phyloP scores from a whole-genome alignment of 2,329 filamentous ascomycete genomes.

The Coleophoma cylindrospora region DNA sequence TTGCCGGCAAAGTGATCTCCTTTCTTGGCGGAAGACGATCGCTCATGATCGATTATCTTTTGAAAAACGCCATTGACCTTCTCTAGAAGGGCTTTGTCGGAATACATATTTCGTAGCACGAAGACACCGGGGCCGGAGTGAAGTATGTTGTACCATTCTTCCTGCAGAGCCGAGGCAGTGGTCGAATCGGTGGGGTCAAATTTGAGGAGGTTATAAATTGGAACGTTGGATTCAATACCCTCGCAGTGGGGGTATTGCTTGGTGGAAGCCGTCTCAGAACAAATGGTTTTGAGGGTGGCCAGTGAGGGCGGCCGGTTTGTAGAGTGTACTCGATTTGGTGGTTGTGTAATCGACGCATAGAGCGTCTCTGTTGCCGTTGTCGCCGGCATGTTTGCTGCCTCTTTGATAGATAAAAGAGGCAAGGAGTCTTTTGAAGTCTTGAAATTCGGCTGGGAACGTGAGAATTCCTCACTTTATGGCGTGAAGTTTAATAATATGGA shows the following conservation, averaged over 20 bases:
- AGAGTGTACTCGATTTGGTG: background rate
- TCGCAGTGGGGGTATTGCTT: constrained; percentile 42
- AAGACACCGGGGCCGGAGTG: too few relatives aligned
- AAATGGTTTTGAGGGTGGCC: constrained; percentile 37
- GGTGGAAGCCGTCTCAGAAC: constrained; percentile 30
- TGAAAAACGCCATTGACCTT: too few relatives aligned
- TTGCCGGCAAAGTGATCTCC: constrained; percentile 58
- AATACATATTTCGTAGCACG: too few relatives aligned
- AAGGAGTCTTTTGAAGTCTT: too few relatives aligned
- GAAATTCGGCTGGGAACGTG: too few relatives aligned
- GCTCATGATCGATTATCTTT: background rate
- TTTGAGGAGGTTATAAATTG: constrained; percentile 45
- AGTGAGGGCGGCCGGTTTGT: constrained; percentile 16
- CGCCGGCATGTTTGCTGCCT: too few relatives aligned
- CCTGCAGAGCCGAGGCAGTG: constrained; percentile 11
- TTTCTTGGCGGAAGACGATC: constrained; percentile 24
- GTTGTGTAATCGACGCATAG: background rate
- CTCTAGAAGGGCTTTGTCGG: too few relatives aligned
- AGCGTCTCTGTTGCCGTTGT: too few relatives aligned
- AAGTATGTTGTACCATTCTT: too few relatives aligned
- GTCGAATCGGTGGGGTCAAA: constrained; percentile 21
- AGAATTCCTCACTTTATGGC: too few relatives aligned
- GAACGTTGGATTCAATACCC: constrained; percentile 43
- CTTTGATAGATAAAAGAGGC: too few relatives aligned
- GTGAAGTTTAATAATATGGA: too few relatives aligned